Conservation (phyloP, 495 filamentous ascomycete genomes). For the Talaromyces adpressus region DNA sequence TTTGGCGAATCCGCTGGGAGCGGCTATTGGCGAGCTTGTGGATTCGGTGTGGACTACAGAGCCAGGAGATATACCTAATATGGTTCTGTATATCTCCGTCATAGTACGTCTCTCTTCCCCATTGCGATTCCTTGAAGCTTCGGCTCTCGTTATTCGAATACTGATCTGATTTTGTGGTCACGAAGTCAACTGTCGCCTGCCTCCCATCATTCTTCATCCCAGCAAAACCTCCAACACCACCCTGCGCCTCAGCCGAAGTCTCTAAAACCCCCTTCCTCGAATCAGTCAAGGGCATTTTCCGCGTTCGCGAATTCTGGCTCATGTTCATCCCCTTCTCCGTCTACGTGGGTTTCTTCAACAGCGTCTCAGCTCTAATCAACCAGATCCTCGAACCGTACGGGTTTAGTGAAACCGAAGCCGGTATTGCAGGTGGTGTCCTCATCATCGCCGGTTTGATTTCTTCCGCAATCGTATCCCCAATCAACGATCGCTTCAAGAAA, state of each 20-base stretch:
- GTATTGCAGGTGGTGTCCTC: constrained; percentile 82
- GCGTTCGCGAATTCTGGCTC: constrained; percentile 67
- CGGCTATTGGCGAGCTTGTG: constrained; percentile 80
- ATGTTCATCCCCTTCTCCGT: constrained; percentile 68
- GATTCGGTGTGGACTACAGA: constrained; percentile 65
- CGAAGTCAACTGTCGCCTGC: constrained; percentile 58
- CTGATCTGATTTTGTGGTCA: neutral
- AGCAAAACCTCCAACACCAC: constrained; percentile 66
- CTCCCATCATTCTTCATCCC: constrained; percentile 87
- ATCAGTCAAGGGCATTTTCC: constrained; percentile 35
- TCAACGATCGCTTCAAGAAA: constrained; percentile 77
- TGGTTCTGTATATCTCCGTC: constrained; percentile 82
- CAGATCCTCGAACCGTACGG: constrained; percentile 81
- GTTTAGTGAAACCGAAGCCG: constrained; percentile 74
- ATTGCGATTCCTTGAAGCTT: neutral
- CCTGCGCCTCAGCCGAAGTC: constrained; percentile 43
- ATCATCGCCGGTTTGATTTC: constrained; percentile 80
- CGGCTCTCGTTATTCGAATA: neutral
- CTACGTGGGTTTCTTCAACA: constrained; percentile 93
- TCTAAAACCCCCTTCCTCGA: constrained; percentile 44
- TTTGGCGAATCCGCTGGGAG: constrained; percentile 82
- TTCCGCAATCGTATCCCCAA: constrained; percentile 67
- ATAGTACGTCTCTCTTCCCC: constrained; percentile 49
- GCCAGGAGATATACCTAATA: constrained; percentile 59
- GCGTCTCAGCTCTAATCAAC: constrained; percentile 78